Conservation (phyloP, 495 filamentous ascomycete genomes). For the Podospora bellae-mahoneyi region DNA sequence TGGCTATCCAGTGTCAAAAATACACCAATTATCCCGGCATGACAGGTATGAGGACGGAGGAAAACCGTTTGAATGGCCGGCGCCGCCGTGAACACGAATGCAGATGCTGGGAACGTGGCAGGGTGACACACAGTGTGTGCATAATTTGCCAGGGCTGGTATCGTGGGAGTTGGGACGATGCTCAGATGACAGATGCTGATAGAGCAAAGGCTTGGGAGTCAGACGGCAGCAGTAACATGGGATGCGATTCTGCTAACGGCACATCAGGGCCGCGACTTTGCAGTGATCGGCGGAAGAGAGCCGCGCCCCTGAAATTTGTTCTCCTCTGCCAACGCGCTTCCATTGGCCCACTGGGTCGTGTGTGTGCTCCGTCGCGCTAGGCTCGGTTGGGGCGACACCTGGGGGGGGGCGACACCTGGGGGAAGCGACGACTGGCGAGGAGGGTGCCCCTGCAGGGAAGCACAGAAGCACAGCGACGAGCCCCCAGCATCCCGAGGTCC, state of each 20-base stretch:
- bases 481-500: slow-evolving; percentile 26
- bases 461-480: slow-evolving; percentile 24
- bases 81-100: not conserved
- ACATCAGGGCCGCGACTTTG: not conserved
- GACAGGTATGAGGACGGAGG: not conserved
- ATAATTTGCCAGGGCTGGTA: not conserved
- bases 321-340: slow-evolving; percentile 9
- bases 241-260: slow-evolving; percentile 7
- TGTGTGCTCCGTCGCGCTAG: slow-evolving; percentile 16
- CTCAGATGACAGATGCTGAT: not conserved
- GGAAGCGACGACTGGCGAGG: not conserved
- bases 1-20: not conserved
- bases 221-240: slow-evolving; percentile 7
- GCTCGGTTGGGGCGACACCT: slow-evolving; percentile 14
- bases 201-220: not conserved
- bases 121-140: not conserved
- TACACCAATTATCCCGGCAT: not conserved
- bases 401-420: slow-evolving; percentile 15
- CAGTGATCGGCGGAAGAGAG: slow-evolving; percentile 24
- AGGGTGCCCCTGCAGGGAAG: slow-evolving; percentile 7
- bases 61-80: not conserved
- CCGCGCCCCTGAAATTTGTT: slow-evolving; percentile 31
- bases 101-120: not conserved
- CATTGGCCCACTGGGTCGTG: slow-evolving; percentile 24
- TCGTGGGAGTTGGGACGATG: not conserved